A percentile compares a stretch with the other conserved stretches of the same genome.
phyloP scores from a whole-genome alignment of 768 basidiomycete species.

The Postia placenta region DNA sequence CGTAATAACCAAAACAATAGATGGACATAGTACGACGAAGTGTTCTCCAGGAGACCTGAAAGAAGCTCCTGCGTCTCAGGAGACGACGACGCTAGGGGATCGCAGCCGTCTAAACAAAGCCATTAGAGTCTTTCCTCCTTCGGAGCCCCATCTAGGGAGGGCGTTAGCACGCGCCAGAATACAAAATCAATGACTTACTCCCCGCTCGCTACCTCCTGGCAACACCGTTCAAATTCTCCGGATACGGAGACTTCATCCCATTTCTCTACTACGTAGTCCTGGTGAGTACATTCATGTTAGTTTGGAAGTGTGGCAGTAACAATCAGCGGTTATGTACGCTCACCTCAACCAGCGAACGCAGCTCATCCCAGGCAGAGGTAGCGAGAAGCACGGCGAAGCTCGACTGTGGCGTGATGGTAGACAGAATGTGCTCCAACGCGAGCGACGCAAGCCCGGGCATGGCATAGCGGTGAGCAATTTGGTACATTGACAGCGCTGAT shows the following conservation, averaged over 20 bases:
- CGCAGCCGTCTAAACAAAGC: constrained; percentile 61
- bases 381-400: constrained; percentile 68
- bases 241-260: constrained; percentile 66
- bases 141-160: constrained; percentile 54
- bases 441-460: constrained; percentile 61
- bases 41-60: too few relatives aligned
- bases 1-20: too few relatives aligned
- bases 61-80: too few relatives aligned
- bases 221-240: constrained; percentile 62
- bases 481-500: constrained; percentile 70
- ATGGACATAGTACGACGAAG: too few relatives aligned
- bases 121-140: constrained; percentile 65
- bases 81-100: constrained; percentile 37
- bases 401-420: constrained; percentile 56
- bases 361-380: constrained; percentile 60
- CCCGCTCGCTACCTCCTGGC: constrained; percentile 66
- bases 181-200: constrained; percentile 42
- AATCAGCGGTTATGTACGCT: constrained; percentile 15
- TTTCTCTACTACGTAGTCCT: constrained; percentile 74
- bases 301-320: too few relatives aligned
- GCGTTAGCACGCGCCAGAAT: constrained; percentile 2
- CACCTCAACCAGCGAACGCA: constrained; percentile 57
- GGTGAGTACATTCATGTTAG: not conserved
- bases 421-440: constrained; percentile 69
- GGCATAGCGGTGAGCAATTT: constrained; percentile 68